Evolutionary conservation across 768 basidiomycete species (phyloP), one percentile per base, ranked within the genome.

Genomic region (Suillus alpinus): DNA sequence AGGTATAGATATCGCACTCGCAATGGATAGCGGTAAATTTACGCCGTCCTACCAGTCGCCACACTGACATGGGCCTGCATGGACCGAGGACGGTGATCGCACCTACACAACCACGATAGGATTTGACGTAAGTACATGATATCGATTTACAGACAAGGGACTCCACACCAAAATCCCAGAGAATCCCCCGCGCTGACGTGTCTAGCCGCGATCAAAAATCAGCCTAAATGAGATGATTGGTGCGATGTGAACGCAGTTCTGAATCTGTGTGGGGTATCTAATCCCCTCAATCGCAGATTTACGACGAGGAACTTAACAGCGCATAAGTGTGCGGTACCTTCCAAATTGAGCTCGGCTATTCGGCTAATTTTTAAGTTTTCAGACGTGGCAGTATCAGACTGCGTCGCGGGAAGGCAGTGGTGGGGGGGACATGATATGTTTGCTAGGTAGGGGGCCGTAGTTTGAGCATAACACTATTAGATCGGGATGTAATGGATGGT

Each of bases 381-480:
- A 50, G 18, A 50, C 49, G 49, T 50, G 49, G 49, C 49, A 32
- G 29, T 16, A 29, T 29, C 47, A 29, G 7, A 9, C 9, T 49
- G 26, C 40, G 29, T 37, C 55, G 55, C 40, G 55, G 55, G 55
- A 56, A 56, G 46, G n/a, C n/a, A n/a, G n/a, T n/a, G n/a, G n/a
- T n/a, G n/a, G n/a, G n/a, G n/a, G n/a, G n/a, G n/a, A n/a, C n/a
- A n/a, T n/a, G n/a, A n/a, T n/a, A n/a, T n/a, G n/a, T n/a, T n/a
- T n/a, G n/a, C n/a, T n/a, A n/a, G n/a, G n/a, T n/a, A n/a, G n/a
- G n/a, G n/a, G n/a, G n/a, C n/a, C n/a, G n/a, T n/a, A n/a, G n/a
- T n/a, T n/a, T n/a, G n/a, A n/a, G n/a, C n/a, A n/a, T n/a, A n/a
- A n/a, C n/a, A n/a, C n/a, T n/a, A n/a, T n/a, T n/a, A n/a, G n/a